Evolutionary conservation across 179 eudicot genomes (phyloP), one percentile per base, ranked within the genome.

Genomic region (Silene noctiflora): DNA sequence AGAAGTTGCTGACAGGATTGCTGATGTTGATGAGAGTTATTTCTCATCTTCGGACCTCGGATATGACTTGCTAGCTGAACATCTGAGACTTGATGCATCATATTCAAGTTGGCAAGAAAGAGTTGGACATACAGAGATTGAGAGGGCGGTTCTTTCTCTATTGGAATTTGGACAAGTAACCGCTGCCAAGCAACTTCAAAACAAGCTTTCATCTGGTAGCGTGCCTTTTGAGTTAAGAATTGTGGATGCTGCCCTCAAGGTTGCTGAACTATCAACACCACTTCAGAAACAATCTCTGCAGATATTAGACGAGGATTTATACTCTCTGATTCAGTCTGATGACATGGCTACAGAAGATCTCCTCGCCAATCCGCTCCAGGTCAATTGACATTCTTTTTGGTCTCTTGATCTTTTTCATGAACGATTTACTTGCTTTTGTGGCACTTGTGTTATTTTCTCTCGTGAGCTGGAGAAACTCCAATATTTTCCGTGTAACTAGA

Each of bases 151-250:
- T 74, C 94, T 94, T 84, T 92, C 97, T 67, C 81, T 94, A 63
- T 77, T 94, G 86, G 98, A 94, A 70, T 92, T 92, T 82, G 98
- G 98, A 76, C 98, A 94, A 88, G 80, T 88, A 79, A 83, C 91
- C 68, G 98, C 98, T 75, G 98, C 98, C 73, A 92, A 88, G 83
- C 97, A 94, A 82, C 91, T 94, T 67, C 98, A 94, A 73, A 87
- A 86, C 75, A 94, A 94, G 84, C 89, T 94, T 42, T 91, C 98
- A 81, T 88, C 93, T 67, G 89, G 75, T 17, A 79, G 83, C 67
- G 74, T 85, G 71, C 98, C 97, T 21, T 77, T 87, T 75, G 96
- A 94, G 77, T 85, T 94, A 76, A 67, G 73, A 72, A 82, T 92
- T 62, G 91, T 91, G 31, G 96, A 92, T 79, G 87, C 88, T 83